phyloP scores from a whole-genome alignment of 345 rosid genomes.

The Arabis alpina region DNA sequence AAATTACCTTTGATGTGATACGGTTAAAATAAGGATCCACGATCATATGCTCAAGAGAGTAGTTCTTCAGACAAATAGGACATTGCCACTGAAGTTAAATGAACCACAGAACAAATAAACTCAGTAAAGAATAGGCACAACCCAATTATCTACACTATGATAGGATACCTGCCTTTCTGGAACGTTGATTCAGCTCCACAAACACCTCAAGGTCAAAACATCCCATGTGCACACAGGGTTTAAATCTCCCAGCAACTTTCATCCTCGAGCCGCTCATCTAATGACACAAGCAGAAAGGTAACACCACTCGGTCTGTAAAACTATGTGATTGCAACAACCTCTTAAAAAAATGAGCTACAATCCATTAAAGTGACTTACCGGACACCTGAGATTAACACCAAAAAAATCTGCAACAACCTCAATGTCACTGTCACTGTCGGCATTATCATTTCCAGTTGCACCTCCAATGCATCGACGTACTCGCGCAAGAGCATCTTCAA shows the following conservation, averaged over 20 bases:
- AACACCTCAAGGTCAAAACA: constrained; percentile 96
- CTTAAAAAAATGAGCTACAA: not conserved
- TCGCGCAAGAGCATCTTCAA: constrained; percentile 89
- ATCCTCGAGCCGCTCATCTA: constrained; percentile 99
- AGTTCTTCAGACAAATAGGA: constrained; percentile 90
- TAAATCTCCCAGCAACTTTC: constrained; percentile 95
- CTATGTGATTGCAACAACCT: constrained; percentile 3
- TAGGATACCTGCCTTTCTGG: constrained; percentile 81
- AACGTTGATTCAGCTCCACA: constrained; percentile 94
- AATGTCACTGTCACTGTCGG: constrained; percentile 90
- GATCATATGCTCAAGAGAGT: constrained; percentile 77
- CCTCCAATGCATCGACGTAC: constrained; percentile 85
- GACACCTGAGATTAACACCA: constrained; percentile 90
- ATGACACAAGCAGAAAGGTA: constrained; percentile 14
- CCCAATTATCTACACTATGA: not conserved
- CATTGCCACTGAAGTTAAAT: constrained; percentile 87
- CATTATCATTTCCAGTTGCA: constrained; percentile 71
- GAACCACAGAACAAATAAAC: constrained; percentile 28
- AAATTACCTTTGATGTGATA: constrained; percentile 74
- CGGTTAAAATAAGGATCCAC: constrained; percentile 91
- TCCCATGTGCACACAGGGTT: constrained; percentile 93
- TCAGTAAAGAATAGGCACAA: constrained; percentile 23
- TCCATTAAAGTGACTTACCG: constrained; percentile 59
- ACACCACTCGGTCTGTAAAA: constrained; percentile 17
- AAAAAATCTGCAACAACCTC: constrained; percentile 96